Base-by-base conservation (phyloP, 73 alveolate species). In the Uronychia binucleata region DNA sequence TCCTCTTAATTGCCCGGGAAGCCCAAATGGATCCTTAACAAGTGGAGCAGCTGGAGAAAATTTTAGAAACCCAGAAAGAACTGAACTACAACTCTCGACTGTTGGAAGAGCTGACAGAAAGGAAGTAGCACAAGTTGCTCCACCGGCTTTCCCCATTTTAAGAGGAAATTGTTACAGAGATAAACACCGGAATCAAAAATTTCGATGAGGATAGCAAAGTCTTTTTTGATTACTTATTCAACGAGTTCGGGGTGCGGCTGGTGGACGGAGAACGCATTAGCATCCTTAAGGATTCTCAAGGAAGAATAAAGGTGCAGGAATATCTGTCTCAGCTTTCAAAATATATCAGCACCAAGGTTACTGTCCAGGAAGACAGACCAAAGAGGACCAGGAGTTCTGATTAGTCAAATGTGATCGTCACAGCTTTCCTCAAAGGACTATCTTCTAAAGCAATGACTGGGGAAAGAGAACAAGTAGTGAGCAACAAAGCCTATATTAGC, bases 201-300 rank as follows among this genome's bases (percentile, higher is more conserved):
- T 83, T 83, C 35, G 84, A 83, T 33, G 58, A 78, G 11, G 76
- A 75, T 28, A 83, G 84, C 8, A 1, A 30, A 75, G 90, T 34
- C n/a, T 83, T 83, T 35, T 32, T 83, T n/a, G 90, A 83, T 31
- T 83, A 75, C 46, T 26, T 83, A 60, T 83, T 83, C 74, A 82
- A 83, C 32, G 34, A 78, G 25, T 83, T 58, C 74, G 90, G 84
- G 0, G 28, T 83, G 1, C 28, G 74, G 31, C 33, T 74, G 33
- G 90, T 35, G 77, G 27, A 83, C 90, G 26, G 30, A 30, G 34
- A 31, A n/a, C n/a, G 25, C 32, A 57, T 33, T 1, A 27, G 58
- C 74, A 57, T 83, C 26, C 74, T 83, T 29, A 83, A 74, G 29
- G 90, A 83, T 30, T 28, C 67, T 1, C 19, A 30, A 77, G 74